Evolutionary conservation across 2,329 filamentous ascomycete species (phyloP).

Genomic region (Aspergillus neotritici): DNA sequence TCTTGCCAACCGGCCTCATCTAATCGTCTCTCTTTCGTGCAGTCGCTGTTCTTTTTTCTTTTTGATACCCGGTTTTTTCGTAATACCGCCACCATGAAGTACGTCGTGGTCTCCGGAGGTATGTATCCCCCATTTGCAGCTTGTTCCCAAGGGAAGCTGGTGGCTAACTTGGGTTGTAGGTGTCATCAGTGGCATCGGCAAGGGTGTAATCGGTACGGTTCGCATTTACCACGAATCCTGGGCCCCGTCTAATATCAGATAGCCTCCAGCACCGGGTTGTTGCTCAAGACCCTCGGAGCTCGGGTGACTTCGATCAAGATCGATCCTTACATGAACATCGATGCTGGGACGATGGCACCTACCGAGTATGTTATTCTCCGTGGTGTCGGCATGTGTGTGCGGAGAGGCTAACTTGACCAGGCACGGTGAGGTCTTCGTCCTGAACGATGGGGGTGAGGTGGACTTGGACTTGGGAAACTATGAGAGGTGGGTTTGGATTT

Average conservation of each 20-base stretch:
- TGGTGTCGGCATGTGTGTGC: no score
- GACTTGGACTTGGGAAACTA: conserved; percentile 73
- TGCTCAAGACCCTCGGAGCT: conserved; percentile 26
- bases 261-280: conserved; percentile 44
- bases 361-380: conserved; percentile 11
- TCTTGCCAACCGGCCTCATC: no score
- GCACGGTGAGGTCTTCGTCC: conserved; percentile 85
- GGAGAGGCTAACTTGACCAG: conserved; percentile 1
- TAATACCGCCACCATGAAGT: conserved; percentile 56
- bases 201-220: conserved; percentile 52
- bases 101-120: conserved; percentile 76
- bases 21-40: no score
- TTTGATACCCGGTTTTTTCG: no score
- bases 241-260: no score
- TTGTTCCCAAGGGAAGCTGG: conserved; percentile 1
- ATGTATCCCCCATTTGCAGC: conserved; percentile 25
- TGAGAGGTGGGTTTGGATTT: conserved; percentile 45
- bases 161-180: conserved; percentile 23
- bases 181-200: conserved; percentile 49
- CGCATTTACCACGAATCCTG: no score
- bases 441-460: conserved; percentile 74
- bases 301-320: conserved; percentile 31
- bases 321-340: conserved; percentile 69
- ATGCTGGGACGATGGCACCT: conserved; percentile 51
- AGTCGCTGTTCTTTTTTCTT: no score